These are phyloP conservation scores for Nannizziopsis barbatae DNA, from an alignment of 2,329 filamentous ascomycete genomes.

Conservation along the genomic window DNA sequence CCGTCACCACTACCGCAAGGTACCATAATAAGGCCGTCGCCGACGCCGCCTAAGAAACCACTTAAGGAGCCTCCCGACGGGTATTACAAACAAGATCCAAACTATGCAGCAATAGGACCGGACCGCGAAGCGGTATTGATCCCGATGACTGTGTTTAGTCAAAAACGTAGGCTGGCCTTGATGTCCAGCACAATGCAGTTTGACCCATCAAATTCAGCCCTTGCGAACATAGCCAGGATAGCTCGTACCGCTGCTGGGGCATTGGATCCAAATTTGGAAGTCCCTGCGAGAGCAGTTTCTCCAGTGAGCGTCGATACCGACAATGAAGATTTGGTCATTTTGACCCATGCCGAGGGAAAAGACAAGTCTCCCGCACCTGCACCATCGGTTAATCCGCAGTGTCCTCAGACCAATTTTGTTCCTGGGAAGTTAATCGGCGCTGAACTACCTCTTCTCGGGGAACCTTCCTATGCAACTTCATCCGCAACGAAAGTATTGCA, in stretches of 20 bases:
- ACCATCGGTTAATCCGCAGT: not conserved
- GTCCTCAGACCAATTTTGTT: constrained; percentile 47
- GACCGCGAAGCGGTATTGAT: constrained; percentile 35
- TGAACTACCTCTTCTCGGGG: constrained; percentile 52
- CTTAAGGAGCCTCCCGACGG: constrained; percentile 1
- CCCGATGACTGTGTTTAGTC: constrained; percentile 42
- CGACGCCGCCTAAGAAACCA: too few relatives aligned
- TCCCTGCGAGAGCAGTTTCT: too few relatives aligned
- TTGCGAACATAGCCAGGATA: too few relatives aligned
- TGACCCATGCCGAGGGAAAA: constrained; percentile 19
- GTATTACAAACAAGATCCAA: constrained; percentile 31
- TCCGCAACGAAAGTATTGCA: constrained; percentile 52
- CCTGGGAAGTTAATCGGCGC: constrained; percentile 55
- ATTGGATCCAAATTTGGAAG: too few relatives aligned
- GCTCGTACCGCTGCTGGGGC: too few relatives aligned
- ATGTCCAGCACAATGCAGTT: constrained; percentile 18
- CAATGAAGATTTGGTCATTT: constrained; percentile 35
- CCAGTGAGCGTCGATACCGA: constrained; percentile 38
- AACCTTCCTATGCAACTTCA: constrained; percentile 54
- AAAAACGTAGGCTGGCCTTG: constrained; percentile 28
- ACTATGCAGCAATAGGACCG: constrained; percentile 33
- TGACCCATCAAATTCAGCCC: not conserved
- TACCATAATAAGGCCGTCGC: too few relatives aligned
- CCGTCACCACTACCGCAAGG: too few relatives aligned
- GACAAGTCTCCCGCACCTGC: constrained; percentile 5